Base-by-base conservation (phyloP, 2,329 filamentous ascomycete genomes). In the Scytalidium lignicola region DNA sequence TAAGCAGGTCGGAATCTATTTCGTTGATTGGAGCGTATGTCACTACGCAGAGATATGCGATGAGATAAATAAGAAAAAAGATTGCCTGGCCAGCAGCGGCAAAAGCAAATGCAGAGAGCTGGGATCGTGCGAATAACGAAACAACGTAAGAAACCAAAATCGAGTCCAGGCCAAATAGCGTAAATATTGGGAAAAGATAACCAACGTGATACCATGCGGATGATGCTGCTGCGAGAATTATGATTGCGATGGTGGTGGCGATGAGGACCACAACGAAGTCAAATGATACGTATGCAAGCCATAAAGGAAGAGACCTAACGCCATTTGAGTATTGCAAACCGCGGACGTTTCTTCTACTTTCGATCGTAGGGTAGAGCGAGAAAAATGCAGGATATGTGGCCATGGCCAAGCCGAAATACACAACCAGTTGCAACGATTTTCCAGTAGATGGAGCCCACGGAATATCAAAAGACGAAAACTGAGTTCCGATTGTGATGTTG, bases 241-340 rank as follows among this genome's bases (percentile, higher is more conserved):
- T 80, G 19, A 83, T 80, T 8, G 80, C 75, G 9, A 93, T 60
- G 7, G 82, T 82, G 18, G 84, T 83, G 21, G 83, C 79, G 3
- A 80, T 59, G 13, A 95, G 63, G 1, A 90, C 83, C 49, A 95
- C 82, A 41, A 79, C 64, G 55, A 91, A 90, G 68, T 96, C 91
- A 61, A 96, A 95, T 0, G 74, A 62, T 1, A 86, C 74, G 62
- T 96, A 95, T 1, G 91, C 88, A 4, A 88, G 68, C 91, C 92
- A 96, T 1, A 96, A 73, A 1, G 90, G 89, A 8, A 88, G 73
- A 0, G 88, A 85, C 12, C 88, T 78, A 22, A 96, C 90, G 43
- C 91, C 91, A 62, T 96, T 96, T 47, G 88, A 95, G 68, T 95
- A 96, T 66, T 96, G 86, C 23, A 96, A 73, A 15, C 87, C 86